A percentile compares a stretch with the other conserved stretches of the same genome.
Evolutionary conservation across 1,139 yeast species (phyloP).

Genomic region (Diutina mesorugosa): DNA sequence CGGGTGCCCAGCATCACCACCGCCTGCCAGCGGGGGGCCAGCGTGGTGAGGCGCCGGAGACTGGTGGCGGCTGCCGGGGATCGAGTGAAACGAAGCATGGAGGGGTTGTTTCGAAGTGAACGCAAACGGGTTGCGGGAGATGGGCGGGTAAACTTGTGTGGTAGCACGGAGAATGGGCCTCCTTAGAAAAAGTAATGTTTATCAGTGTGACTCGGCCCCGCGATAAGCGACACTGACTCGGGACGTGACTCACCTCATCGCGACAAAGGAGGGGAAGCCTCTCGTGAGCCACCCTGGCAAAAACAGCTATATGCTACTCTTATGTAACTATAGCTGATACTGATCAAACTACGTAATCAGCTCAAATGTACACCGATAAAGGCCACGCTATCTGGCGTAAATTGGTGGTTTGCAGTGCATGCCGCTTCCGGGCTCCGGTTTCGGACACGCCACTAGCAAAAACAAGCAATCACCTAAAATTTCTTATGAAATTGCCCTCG

Average conservation of each 20-base stretch:
- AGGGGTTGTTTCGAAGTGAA: neutral
- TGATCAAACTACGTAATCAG: neutral
- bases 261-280: neutral
- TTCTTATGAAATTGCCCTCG: too few species aligned
- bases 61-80: neutral
- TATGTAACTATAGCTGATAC: too few species aligned
- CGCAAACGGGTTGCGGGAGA: neutral
- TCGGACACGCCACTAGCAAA: neutral
- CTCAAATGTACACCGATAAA: neutral
- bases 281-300: neutral
- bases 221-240: neutral
- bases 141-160: neutral
- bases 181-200: neutral
- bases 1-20: constrained; percentile 31
- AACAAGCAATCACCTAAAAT: too few species aligned
- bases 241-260: neutral
- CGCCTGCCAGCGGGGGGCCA: constrained; percentile 14
- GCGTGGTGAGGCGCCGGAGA: neutral
- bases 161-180: neutral
- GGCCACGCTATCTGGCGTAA: too few species aligned
- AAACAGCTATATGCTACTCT: too few species aligned
- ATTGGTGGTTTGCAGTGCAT: neutral
- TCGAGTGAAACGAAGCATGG: constrained; percentile 1
- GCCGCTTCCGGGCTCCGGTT: neutral
- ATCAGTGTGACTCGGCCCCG: neutral